A percentile compares a stretch with the other conserved stretches of the same genome.
Evolutionary conservation across 768 basidiomycete species (phyloP).

Genomic region (Suillus discolor): DNA sequence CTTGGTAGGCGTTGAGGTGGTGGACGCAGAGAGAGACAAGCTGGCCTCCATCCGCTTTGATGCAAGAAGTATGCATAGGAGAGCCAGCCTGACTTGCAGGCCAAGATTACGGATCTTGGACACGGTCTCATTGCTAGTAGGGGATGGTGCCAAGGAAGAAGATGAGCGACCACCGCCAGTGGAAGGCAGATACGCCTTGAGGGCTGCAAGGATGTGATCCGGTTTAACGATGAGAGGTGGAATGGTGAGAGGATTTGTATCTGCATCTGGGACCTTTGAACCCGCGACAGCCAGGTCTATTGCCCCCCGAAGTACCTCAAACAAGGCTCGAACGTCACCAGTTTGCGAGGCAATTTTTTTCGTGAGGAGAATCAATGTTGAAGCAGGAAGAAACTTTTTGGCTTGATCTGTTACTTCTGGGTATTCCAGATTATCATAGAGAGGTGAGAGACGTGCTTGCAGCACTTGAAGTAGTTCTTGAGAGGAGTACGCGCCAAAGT

Average conservation of each 20-base stretch:
- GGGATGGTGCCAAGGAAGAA: slow-evolving; percentile 22
- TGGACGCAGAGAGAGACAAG: slow-evolving; percentile 49
- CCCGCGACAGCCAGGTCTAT: slow-evolving; percentile 66
- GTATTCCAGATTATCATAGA: slow-evolving; percentile 39
- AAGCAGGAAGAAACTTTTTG: slow-evolving; percentile 60
- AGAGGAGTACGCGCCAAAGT: slow-evolving; percentile 81
- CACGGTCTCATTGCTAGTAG: slow-evolving; percentile 59
- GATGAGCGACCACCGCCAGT: slow-evolving; percentile 21
- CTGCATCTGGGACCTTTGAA: slow-evolving; percentile 17
- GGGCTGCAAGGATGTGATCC: slow-evolving; percentile 67
- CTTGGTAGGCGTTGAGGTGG: slow-evolving; percentile 35
- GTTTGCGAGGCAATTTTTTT: slow-evolving; percentile 83
- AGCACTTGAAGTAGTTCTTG: slow-evolving; percentile 71
- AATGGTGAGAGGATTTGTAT: slow-evolving; percentile 31
- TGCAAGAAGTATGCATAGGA: slow-evolving; percentile 66
- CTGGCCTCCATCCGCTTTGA: slow-evolving; percentile 61
- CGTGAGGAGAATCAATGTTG: slow-evolving; percentile 69
- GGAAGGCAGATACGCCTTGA: slow-evolving; percentile 69
- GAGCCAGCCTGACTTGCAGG: slow-evolving; percentile 71
- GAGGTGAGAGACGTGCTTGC: slow-evolving; percentile 57
- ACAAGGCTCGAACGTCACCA: slow-evolving; percentile 79
- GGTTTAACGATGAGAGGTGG: slow-evolving; percentile 56
- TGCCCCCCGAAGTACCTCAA: slow-evolving; percentile 79
- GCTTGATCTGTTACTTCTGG: slow-evolving; percentile 25
- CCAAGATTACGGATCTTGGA: slow-evolving; percentile 69